Base-by-base conservation (phyloP, 176 grass and related monocot species). In the Carex kokanica region DNA sequence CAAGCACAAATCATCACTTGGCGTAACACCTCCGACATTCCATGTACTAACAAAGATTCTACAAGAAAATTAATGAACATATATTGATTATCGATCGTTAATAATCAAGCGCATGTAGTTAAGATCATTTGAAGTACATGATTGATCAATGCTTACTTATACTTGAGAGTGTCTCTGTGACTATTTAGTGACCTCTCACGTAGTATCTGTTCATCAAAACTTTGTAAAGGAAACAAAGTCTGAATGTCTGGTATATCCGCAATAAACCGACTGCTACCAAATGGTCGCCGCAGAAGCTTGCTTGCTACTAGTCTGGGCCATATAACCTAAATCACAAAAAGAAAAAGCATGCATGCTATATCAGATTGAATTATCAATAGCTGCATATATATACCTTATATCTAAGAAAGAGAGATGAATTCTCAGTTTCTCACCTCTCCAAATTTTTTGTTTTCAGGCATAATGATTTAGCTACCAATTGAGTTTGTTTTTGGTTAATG, bases 21-120 rank as follows among this genome's bases (percentile, higher is more conserved):
- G 96, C 23, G 43, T 14, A 52, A 89, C 75, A 55, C 91, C 96
- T 61, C 93, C 96, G 1, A 99, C 88, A 85, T 99, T 99, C 96
- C 96, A 99, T 4, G 96, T 99, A 75, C 91, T 86, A 29, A 88
- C 86, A 70, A 99, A 99, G 17, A 99, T 85, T 75, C 93, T 98
- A 89, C 81, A 84, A 61, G 2, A 66, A 81, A 81, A n/a, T n/a
- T n/a, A n/a, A 59, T 32, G 59, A 16, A 71, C 31, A 85, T 58
- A 43, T 45, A 3, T 87, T 47, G 83, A 45, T 70, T 57, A 43
- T 43, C 1, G 1, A 74, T 53, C 5, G 14, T 71, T 20, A 14
- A 11, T 66, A 82, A 67, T 70, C 11, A 86, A 80, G 77, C 79
- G 11, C 10, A 27, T 27, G 27, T 0, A 69, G 62, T 45, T 49